These are phyloP conservation scores for Pichia eremophila DNA, from an alignment of 805 yeast genomes.

Conservation along the genomic window DNA sequence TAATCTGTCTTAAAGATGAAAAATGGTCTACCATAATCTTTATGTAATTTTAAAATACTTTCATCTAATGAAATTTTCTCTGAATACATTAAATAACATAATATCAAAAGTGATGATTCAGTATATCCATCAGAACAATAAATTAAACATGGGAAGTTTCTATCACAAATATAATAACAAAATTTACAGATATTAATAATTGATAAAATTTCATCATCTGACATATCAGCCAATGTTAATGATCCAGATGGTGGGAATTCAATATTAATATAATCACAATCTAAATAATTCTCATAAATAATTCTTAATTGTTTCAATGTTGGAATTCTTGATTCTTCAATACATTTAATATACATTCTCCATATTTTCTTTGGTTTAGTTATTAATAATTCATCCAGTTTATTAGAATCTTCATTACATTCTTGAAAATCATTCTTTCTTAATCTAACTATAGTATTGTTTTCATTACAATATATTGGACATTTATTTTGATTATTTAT, in stretches of 20 bases:
- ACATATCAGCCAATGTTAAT: conserved; percentile 62
- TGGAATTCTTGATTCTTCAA: conserved; percentile 51
- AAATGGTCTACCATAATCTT: conserved; percentile 63
- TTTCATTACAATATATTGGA: conserved; percentile 41
- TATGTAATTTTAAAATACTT: conserved; percentile 58
- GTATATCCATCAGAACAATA: conserved; percentile 90
- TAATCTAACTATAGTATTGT: conserved; percentile 40
- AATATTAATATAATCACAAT: conserved; percentile 26
- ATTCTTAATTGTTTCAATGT: conserved; percentile 28
- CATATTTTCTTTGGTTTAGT: conserved; percentile 47
- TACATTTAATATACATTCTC: conserved; percentile 49
- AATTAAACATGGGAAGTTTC: conserved; percentile 40
- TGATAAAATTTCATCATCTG: conserved; percentile 50
- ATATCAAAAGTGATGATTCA: conserved; percentile 68
- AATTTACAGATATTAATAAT: conserved; percentile 64
- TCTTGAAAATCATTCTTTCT: conserved; percentile 22
- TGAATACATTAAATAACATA: conserved; percentile 64
- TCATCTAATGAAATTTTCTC: conserved; percentile 52
- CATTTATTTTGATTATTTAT: conserved; percentile 3
- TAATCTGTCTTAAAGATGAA: conserved; percentile 76
- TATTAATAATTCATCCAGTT: conserved; percentile 27
- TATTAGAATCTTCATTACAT: conserved; percentile 12
- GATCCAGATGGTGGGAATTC: conserved; percentile 83
- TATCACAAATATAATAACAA: conserved; percentile 35
- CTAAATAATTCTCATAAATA: conserved; percentile 13